Evolutionary conservation across 208 protist species (phyloP), one percentile per base, ranked within the genome.

Genomic region (Tetramitus jugosus): DNA sequence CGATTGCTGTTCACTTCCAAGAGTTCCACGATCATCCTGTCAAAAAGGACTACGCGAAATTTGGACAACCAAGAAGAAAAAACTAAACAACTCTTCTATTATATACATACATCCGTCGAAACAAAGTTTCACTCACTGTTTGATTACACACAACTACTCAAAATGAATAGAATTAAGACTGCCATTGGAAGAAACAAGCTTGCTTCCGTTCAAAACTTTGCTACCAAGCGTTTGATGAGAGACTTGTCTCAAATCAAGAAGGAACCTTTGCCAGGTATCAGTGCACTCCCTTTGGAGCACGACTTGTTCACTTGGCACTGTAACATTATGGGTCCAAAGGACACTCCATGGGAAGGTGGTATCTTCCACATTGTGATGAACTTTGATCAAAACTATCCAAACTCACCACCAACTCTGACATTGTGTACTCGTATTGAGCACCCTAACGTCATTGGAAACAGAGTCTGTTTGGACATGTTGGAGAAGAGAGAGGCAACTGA

Each of bases 331-430:
- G 77, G 83, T 23, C 42, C 77, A 13, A 62, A 26, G n/a, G 76
- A 35, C 20, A 85, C 81, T n/a, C 65, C 80, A 3, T 87, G 80
- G 56, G 82, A 78, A 26, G 74, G 69, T 26, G 83, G 37, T 45
- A 78, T 87, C 4, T 87, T 87, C 35, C 84, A 87, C 64, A 65
- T 87, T 13, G 69, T 81, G 10, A 39, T 87, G 1, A 82, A 75
- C 26, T 87, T 87, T 56, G 80, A 83, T 17, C 1, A 42, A n/a
- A 60, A 75, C 7, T 87, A 87, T 72, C 84, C 84, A 43, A 3
- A 61, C 6, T 56, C 37, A 7, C 82, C 82, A 40, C 83, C 83
- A 74, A 61, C 40, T 29, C 52, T 81, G 3, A 53, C 49, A 23
- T 43, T 83, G 7, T 56, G 77, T 14, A 77, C 33, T 8, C 46